Evolutionary conservation across 164 flowering plant genomes (phyloP).

Genomic region (Warburgia ugandensis): DNA sequence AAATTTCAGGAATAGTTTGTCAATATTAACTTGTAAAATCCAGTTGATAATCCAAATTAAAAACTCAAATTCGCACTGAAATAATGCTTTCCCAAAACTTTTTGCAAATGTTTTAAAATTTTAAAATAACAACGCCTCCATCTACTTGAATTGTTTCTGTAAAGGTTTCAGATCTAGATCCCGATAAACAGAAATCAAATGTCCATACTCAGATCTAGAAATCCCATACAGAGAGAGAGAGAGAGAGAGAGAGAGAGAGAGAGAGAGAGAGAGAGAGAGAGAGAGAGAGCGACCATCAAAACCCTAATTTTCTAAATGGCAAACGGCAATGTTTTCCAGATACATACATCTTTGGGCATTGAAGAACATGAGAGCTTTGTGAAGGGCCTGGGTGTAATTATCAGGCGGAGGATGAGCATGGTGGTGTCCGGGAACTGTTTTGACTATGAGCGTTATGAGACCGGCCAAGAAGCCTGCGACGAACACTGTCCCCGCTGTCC

Average conservation of each 20-base stretch:
- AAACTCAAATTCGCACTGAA: too few species aligned
- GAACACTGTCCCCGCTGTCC: slow-evolving; percentile 71
- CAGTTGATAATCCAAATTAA: too few species aligned
- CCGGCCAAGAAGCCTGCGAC: slow-evolving; percentile 62
- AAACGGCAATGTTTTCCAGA: neutral
- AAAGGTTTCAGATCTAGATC: too few species aligned
- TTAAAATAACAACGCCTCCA: too few species aligned
- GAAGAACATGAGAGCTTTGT: slow-evolving; percentile 54
- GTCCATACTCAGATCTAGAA: too few species aligned
- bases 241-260: neutral
- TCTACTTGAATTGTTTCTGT: too few species aligned
- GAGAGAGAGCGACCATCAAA: slow-evolving; percentile 29
- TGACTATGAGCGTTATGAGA: slow-evolving; percentile 58
- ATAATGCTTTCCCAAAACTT: too few species aligned
- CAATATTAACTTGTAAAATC: too few species aligned
- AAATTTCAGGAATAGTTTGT: too few species aligned
- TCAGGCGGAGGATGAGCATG: slow-evolving; percentile 57
- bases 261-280: slow-evolving; percentile 15
- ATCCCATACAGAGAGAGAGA: neutral
- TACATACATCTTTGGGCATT: slow-evolving; percentile 66
- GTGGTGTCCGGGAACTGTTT: slow-evolving; percentile 69
- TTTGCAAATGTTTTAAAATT: too few species aligned
- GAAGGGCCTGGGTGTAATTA: slow-evolving; percentile 56
- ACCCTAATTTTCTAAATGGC: too few species aligned
- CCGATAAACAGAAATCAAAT: too few species aligned